Conservation (phyloP, 306 rosid genomes). For the Nissolia schottii region DNA sequence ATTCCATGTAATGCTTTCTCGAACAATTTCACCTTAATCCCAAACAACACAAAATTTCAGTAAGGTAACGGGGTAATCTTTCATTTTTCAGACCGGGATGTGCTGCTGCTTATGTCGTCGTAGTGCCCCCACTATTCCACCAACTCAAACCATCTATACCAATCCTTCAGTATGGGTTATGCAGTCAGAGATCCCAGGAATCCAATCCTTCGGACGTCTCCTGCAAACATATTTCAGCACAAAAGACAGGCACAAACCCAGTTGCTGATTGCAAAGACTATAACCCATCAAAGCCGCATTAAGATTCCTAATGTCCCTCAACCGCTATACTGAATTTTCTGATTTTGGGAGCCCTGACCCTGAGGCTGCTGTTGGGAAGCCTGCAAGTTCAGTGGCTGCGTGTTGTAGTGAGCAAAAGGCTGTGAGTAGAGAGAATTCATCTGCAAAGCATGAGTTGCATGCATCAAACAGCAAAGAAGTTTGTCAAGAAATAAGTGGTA, state of each 20-base stretch:
- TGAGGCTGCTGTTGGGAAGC: constrained; percentile 80
- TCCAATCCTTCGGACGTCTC: constrained; percentile 38
- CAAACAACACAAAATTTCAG: constrained; percentile 67
- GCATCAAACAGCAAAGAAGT: neutral
- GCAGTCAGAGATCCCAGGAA: constrained; percentile 38
- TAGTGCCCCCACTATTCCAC: constrained; percentile 50
- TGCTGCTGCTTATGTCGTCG: constrained; percentile 54
- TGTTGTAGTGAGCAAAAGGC: constrained; percentile 93
- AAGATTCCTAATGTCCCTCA: constrained; percentile 43
- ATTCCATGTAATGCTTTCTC: constrained; percentile 66
- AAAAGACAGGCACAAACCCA: constrained; percentile 77
- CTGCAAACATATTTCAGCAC: constrained; percentile 61
- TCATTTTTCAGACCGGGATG: constrained; percentile 72
- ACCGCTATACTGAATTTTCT: constrained; percentile 90
- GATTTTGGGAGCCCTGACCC: constrained; percentile 87
- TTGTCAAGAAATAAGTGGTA: neutral
- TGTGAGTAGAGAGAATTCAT: constrained; percentile 94
- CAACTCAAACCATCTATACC: constrained; percentile 45
- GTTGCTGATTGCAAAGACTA: constrained; percentile 81
- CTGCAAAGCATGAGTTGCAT: constrained; percentile 34
- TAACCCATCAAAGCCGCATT: constrained; percentile 80
- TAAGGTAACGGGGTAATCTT: constrained; percentile 67
- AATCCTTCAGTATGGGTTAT: constrained; percentile 41
- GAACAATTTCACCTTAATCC: constrained; percentile 40
- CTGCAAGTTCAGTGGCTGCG: constrained; percentile 83